Conservation (phyloP, 768 basidiomycete genomes). For the Hydnomerulius pinastri region DNA sequence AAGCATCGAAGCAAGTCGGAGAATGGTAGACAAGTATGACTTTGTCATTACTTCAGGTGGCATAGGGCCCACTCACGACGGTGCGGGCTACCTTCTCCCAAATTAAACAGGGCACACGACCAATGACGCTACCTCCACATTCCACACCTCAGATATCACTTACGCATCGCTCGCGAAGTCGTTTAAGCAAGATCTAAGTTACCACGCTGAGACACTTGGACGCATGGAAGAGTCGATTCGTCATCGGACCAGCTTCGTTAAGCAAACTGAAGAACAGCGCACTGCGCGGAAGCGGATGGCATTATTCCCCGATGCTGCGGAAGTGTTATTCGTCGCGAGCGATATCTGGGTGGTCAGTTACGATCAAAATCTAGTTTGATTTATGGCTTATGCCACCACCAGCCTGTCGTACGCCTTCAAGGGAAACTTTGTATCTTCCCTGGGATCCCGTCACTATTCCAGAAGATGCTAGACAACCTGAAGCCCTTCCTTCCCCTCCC, state of each 20-base stretch:
- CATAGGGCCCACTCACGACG: slow-evolving; percentile 90
- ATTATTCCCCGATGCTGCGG: slow-evolving; percentile 76
- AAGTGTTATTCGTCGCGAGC: slow-evolving; percentile 75
- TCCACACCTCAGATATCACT: slow-evolving; percentile 69
- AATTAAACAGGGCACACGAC: background rate
- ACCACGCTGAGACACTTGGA: slow-evolving; percentile 75
- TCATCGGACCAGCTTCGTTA: slow-evolving; percentile 53
- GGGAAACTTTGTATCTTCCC: slow-evolving; percentile 92
- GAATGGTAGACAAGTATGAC: slow-evolving; percentile 82
- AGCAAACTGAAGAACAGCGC: slow-evolving; percentile 73
- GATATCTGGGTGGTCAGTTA: slow-evolving; percentile 84
- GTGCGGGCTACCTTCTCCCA: slow-evolving; percentile 39
- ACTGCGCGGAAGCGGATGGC: slow-evolving; percentile 88
- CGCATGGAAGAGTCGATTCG: slow-evolving; percentile 69
- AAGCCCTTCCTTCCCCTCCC: slow-evolving; percentile 79
- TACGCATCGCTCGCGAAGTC: slow-evolving; percentile 86
- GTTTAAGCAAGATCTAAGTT: slow-evolving; percentile 67
- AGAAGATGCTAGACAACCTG: slow-evolving; percentile 74
- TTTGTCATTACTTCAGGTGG: slow-evolving; percentile 91
- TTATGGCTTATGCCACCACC: slow-evolving; percentile 4
- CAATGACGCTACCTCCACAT: slow-evolving; percentile 1
- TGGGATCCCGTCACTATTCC: slow-evolving; percentile 85
- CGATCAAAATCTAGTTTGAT: background rate
- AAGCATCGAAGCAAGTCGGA: slow-evolving; percentile 83
- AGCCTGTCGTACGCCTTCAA: slow-evolving; percentile 86